phyloP scores from a whole-genome alignment of 306 rosid species.

The Coriaria nepalensis region DNA sequence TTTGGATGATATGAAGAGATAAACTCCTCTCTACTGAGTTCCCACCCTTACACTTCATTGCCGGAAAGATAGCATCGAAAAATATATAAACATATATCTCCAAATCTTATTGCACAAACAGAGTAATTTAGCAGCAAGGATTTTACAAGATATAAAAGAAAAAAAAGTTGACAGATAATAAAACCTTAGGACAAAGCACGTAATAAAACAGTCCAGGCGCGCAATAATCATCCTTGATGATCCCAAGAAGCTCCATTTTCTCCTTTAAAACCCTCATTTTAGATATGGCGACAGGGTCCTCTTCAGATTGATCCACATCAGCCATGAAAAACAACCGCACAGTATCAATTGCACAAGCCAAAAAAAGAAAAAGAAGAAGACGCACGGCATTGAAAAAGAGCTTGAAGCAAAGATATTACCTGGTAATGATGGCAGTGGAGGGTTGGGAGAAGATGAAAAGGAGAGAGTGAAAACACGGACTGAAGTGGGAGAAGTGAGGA shows the following conservation, averaged over 20 bases:
- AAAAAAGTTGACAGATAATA: neutral
- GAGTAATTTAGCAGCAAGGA: constrained; percentile 2
- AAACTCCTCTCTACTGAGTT: constrained; percentile 61
- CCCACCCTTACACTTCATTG: constrained; percentile 74
- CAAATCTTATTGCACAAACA: neutral
- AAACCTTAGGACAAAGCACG: constrained; percentile 70
- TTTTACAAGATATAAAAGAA: neutral
- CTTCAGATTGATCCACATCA: constrained; percentile 21
- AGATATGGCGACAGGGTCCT: constrained; percentile 17
- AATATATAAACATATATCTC: constrained; percentile 5
- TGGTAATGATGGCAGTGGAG: constrained; percentile 3
- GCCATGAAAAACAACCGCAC: constrained; percentile 19
- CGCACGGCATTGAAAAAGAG: too few relatives aligned
- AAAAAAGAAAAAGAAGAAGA: neutral
- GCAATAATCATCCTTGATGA: constrained; percentile 34
- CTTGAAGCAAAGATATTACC: neutral
- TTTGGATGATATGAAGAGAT: constrained; percentile 59
- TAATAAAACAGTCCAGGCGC: constrained; percentile 51
- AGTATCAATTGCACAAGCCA: too few relatives aligned
- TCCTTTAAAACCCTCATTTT: constrained; percentile 41
- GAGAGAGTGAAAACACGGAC: neutral
- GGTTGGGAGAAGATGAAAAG: neutral
- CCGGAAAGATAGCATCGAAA: constrained; percentile 2
- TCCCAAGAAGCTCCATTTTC: constrained; percentile 55
- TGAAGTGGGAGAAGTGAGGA: neutral